Percentiles rank a stretch among this genome's conserved stretches.
Conservation (phyloP, 345 rosid genomes). For the Aquilaria sinensis region DNA sequence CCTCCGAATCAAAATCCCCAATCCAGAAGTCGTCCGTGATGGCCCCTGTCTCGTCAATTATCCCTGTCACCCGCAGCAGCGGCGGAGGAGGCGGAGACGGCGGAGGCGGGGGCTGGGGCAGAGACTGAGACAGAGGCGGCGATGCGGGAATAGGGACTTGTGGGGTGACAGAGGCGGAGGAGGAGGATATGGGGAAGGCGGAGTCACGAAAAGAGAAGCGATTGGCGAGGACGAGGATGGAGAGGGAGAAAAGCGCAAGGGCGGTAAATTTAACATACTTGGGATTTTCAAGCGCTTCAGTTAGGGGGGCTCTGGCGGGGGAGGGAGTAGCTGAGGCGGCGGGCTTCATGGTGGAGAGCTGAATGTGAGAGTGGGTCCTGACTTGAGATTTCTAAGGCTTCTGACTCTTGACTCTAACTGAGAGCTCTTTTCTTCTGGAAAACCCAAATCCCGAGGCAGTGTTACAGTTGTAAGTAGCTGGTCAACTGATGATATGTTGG, state of each 20-base stretch:
- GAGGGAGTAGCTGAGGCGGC: slow-evolving; percentile 5
- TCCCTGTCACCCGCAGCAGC: slow-evolving; percentile 36
- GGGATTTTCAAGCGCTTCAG: slow-evolving; percentile 31
- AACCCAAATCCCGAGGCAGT: too few relatives aligned
- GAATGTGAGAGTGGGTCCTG: too few relatives aligned
- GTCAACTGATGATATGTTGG: too few relatives aligned
- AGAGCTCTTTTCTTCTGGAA: too few relatives aligned
- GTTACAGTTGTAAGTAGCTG: too few relatives aligned
- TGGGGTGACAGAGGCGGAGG: slow-evolving; percentile 16
- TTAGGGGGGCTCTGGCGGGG: slow-evolving; percentile 4
- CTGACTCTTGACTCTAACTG: too few relatives aligned
- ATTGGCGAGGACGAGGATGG: slow-evolving; percentile 18
- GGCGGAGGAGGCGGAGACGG: slow-evolving; percentile 35
- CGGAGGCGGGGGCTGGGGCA: slow-evolving; percentile 12
- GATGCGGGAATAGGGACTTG: slow-evolving; percentile 9
- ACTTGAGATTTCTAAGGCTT: too few relatives aligned
- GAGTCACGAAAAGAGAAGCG: slow-evolving; percentile 20
- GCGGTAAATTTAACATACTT: slow-evolving; percentile 30
- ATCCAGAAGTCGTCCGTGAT: slow-evolving; percentile 43
- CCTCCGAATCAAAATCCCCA: slow-evolving; percentile 33
- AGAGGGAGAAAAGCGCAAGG: slow-evolving; percentile 25
- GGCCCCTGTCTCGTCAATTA: slow-evolving; percentile 52
- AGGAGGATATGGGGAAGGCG: slow-evolving; percentile 4
- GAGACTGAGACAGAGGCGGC: slow-evolving; percentile 1
- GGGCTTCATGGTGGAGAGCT: neutral